These are phyloP conservation scores for Graphilbum sp. DNA, from an alignment of 2,329 filamentous ascomycete genomes.

Conservation along the genomic window DNA sequence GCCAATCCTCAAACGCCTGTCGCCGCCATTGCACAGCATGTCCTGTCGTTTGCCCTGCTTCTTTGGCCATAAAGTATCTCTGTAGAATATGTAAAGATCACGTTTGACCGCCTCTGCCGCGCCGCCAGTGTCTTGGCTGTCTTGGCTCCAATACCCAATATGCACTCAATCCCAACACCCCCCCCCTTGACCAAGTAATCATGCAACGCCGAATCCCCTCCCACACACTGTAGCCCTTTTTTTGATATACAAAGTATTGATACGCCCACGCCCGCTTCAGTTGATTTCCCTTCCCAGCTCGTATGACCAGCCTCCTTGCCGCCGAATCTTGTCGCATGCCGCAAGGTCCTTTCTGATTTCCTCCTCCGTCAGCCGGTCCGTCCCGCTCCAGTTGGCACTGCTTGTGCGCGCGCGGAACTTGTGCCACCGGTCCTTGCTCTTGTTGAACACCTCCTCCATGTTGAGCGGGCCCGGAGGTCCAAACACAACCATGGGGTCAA, in stretches of 20 bases:
- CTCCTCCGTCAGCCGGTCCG: constrained; percentile 71
- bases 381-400: constrained; percentile 82
- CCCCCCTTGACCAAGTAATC: too few species aligned
- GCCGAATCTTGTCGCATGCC: constrained; percentile 60
- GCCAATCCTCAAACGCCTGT: too few species aligned
- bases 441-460: constrained; percentile 93
- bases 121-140: too few species aligned
- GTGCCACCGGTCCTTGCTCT: constrained; percentile 70
- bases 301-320: constrained; percentile 77
- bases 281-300: constrained; percentile 34
- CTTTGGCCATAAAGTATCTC: too few species aligned
- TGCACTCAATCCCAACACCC: too few species aligned
- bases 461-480: constrained; percentile 75
- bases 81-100: too few species aligned
- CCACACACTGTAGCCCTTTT: neutral
- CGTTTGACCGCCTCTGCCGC: too few species aligned
- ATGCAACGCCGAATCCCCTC: too few species aligned
- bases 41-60: too few species aligned
- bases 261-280: neutral
- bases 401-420: constrained; percentile 84
- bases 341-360: constrained; percentile 70
- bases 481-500: constrained; percentile 76
- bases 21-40: too few species aligned
- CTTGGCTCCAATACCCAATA: too few species aligned
- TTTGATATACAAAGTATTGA: too few species aligned